Evolutionary conservation across 768 basidiomycete genomes (phyloP).

Genomic region (Fomitopsis serialis): DNA sequence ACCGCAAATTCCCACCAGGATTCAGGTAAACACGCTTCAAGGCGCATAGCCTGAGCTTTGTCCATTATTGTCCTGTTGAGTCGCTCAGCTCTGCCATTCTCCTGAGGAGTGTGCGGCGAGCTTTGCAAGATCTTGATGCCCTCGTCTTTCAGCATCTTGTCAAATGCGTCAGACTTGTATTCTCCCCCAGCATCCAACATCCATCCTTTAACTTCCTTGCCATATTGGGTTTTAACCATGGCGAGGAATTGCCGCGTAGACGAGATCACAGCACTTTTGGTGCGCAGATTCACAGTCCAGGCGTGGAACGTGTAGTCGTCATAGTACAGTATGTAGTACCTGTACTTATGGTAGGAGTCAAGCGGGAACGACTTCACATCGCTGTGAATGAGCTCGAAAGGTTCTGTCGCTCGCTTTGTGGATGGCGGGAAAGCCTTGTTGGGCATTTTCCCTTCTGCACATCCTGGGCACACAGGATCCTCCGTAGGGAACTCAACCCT

Average conservation of each 20-base stretch:
- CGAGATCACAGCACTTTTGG: conserved; percentile 1
- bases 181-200: neutral
- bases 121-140: conserved; percentile 7
- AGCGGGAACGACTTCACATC: conserved; percentile 1
- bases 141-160: neutral
- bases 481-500: neutral
- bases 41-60: conserved; percentile 26
- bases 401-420: neutral
- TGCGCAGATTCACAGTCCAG: neutral
- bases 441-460: neutral
- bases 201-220: neutral
- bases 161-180: conserved; percentile 2
- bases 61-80: conserved; percentile 28
- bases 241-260: conserved; percentile 2
- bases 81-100: conserved; percentile 35
- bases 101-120: conserved; percentile 24
- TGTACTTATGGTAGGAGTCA: no score
- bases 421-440: neutral
- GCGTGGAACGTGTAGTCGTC: conserved; percentile 5
- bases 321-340: conserved; percentile 3
- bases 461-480: neutral
- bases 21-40: conserved; percentile 21
- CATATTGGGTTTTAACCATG: conserved; percentile 3
- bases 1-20: conserved; percentile 31
- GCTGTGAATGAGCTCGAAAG: conserved; percentile 1